These are phyloP conservation scores for Acrodontium crateriforme DNA, from an alignment of 2,329 filamentous ascomycete species.

Conservation along the genomic window DNA sequence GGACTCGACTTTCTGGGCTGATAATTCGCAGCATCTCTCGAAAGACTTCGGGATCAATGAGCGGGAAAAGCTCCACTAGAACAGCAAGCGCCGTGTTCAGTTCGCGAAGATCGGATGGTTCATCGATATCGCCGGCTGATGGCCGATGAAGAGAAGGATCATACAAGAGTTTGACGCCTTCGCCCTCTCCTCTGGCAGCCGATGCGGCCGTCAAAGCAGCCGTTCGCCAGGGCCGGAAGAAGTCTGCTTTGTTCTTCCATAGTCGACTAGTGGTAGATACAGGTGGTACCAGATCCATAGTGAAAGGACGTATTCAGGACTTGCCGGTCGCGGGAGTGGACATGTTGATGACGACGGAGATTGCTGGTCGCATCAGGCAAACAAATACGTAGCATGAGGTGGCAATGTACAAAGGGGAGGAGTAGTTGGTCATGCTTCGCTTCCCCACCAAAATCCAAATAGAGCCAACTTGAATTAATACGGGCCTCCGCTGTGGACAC, in stretches of 20 bases:
- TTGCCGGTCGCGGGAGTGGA: too few species aligned
- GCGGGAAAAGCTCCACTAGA: slow-evolving; percentile 60
- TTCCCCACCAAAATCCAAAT: too few species aligned
- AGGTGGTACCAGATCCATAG: too few species aligned
- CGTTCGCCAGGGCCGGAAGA: slow-evolving; percentile 19
- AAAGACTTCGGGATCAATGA: slow-evolving; percentile 71
- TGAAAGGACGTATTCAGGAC: too few species aligned
- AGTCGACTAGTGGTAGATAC: too few species aligned
- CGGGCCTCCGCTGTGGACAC: too few species aligned
- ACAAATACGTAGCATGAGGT: too few species aligned
- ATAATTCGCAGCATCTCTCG: slow-evolving; percentile 66
- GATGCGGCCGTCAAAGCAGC: slow-evolving; percentile 8
- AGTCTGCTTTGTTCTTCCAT: slow-evolving; percentile 21
- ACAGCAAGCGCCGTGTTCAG: slow-evolving; percentile 57
- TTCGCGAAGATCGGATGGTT: slow-evolving; percentile 49
- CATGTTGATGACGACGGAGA: too few species aligned
- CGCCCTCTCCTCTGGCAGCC: slow-evolving; percentile 10
- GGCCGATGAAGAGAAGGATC: slow-evolving; percentile 10
- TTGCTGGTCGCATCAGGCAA: too few species aligned
- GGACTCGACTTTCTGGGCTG: slow-evolving; percentile 61
- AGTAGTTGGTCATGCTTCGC: too few species aligned
- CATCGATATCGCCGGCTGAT: slow-evolving; percentile 3
- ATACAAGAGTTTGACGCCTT: slow-evolving; percentile 16
- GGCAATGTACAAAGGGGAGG: too few species aligned
- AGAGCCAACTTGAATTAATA: too few species aligned